Percentiles rank a stretch among this genome's conserved stretches.
Evolutionary conservation across 257 asterid genomes (phyloP).

Genomic region (Lycium barbarum): DNA sequence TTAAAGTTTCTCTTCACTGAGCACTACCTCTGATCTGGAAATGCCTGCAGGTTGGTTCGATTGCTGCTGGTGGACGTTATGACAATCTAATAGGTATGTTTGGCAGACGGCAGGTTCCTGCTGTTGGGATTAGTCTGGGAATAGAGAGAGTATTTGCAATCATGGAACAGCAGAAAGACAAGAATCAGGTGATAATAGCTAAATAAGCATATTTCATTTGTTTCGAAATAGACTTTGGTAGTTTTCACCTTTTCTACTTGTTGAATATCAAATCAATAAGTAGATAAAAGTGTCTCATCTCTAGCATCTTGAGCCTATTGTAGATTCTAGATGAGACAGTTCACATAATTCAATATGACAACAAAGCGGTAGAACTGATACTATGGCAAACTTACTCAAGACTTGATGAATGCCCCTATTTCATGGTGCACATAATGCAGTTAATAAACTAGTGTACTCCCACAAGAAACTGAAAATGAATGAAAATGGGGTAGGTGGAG

Average conservation of each 20-base stretch:
- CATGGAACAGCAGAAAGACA: conserved; percentile 80
- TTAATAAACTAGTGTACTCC: neutral
- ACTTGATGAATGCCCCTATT: neutral
- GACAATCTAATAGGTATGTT: conserved; percentile 90
- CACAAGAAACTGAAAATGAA: neutral
- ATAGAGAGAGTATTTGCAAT: conserved; percentile 92
- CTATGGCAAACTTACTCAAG: neutral
- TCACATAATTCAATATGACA: conserved; percentile 12
- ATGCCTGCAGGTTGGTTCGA: conserved; percentile 82
- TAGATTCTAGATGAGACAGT: neutral
- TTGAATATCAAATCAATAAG: neutral
- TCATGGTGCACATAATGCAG: conserved; percentile 17
- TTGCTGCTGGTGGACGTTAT: conserved; percentile 98
- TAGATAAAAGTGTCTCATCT: neutral
- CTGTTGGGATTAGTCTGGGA: conserved; percentile 95
- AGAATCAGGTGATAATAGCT: conserved; percentile 59
- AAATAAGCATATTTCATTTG: neutral
- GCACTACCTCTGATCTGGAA: conserved; percentile 18
- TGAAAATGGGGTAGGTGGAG: neutral
- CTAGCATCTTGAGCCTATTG: conserved; percentile 5
- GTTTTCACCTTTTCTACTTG: conserved; percentile 20
- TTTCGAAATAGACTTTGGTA: neutral
- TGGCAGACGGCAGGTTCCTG: conserved; percentile 88
- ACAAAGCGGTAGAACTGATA: neutral
- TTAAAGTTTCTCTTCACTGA: conserved; percentile 5